Percentiles rank a stretch among this genome's conserved stretches.
phyloP scores from a whole-genome alignment of 2,329 filamentous ascomycete species.

The Nemania abortiva region DNA sequence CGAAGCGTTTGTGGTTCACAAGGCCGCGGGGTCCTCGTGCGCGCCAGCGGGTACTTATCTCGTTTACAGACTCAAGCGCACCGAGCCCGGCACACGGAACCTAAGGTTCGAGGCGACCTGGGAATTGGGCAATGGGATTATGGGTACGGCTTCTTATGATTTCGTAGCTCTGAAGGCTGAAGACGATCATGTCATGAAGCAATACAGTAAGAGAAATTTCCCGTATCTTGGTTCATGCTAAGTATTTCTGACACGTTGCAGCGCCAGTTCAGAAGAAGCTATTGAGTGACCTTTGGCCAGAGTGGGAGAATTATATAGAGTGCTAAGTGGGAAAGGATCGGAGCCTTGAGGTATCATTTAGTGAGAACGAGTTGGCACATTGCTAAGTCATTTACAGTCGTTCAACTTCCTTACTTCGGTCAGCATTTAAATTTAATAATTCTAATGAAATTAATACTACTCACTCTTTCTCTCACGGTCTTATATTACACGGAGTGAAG shows the following conservation, averaged over 20 bases:
- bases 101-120: conserved; percentile 19
- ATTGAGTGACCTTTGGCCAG: conserved; percentile 15
- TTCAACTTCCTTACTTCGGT: too few species aligned
- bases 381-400: too few species aligned
- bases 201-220: conserved; percentile 11
- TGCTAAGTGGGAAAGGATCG: not conserved
- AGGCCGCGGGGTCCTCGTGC: not conserved
- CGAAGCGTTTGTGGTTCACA: conserved; percentile 6
- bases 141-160: conserved; percentile 7
- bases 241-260: not conserved
- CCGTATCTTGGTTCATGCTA: not conserved
- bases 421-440: too few species aligned
- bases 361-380: conserved; percentile 9
- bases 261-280: conserved; percentile 9
- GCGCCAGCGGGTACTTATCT: conserved; percentile 20
- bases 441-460: too few species aligned
- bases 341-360: not conserved
- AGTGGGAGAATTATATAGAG: conserved; percentile 2
- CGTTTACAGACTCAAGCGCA: conserved; percentile 5
- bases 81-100: conserved; percentile 1
- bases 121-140: conserved; percentile 1
- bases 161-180: not conserved
- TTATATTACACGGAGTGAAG: too few species aligned
- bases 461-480: too few species aligned
- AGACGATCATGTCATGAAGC: not conserved